phyloP scores from a whole-genome alignment of 345 rosid genomes.

The Turnera subulata region DNA sequence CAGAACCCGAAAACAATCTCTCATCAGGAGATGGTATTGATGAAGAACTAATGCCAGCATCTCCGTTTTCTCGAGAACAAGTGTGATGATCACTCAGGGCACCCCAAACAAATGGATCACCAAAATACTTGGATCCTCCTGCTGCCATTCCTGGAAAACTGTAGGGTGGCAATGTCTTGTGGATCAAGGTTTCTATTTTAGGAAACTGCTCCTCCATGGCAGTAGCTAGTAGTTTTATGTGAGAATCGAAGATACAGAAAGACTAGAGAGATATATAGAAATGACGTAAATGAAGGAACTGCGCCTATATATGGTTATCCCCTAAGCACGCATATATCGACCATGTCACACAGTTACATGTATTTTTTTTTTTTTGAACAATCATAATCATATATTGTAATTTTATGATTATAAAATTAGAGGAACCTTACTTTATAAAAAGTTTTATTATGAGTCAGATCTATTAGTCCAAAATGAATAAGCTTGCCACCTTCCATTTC shows the following conservation, averaged over 20 bases:
- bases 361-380: slow-evolving; percentile 20
- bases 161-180: slow-evolving; percentile 33
- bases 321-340: background rate
- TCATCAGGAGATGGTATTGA: slow-evolving; percentile 14
- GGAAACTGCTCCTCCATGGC: slow-evolving; percentile 48
- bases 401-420: slow-evolving; percentile 1
- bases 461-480: slow-evolving; percentile 31
- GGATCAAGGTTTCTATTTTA: slow-evolving; percentile 46
- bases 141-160: slow-evolving; percentile 22
- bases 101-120: slow-evolving; percentile 37
- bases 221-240: slow-evolving; percentile 13
- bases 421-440: slow-evolving; percentile 26
- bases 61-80: slow-evolving; percentile 19
- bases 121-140: slow-evolving; percentile 22
- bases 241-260: slow-evolving; percentile 13
- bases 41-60: slow-evolving; percentile 15
- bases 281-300: too few species aligned
- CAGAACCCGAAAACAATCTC: slow-evolving; percentile 22
- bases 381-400: too few species aligned
- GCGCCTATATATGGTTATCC: background rate
- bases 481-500: slow-evolving; percentile 32
- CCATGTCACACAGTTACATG: slow-evolving; percentile 13
- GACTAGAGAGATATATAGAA: background rate
- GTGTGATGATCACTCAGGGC: slow-evolving; percentile 8
- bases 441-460: slow-evolving; percentile 45